phyloP scores from a whole-genome alignment of 208 protist species.

The Trypanosoma rangeli region DNA sequence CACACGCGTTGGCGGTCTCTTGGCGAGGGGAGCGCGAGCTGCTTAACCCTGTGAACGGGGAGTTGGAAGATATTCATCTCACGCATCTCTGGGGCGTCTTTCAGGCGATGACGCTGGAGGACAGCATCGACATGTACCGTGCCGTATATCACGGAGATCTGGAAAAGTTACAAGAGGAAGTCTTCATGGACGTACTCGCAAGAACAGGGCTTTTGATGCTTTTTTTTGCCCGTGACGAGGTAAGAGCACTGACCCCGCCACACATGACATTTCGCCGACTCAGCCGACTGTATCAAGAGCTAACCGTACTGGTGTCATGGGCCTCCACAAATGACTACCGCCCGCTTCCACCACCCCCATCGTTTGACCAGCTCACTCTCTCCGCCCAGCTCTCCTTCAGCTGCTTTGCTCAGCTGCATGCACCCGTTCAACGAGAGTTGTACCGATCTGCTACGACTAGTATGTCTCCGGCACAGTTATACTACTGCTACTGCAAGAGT shows the following conservation, averaged over 20 bases:
- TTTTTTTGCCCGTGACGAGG: conserved; percentile 82
- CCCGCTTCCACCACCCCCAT: not conserved
- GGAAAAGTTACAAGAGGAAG: conserved; percentile 28
- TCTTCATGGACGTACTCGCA: conserved; percentile 43
- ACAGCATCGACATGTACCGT: conserved; percentile 45
- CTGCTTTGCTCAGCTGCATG: conserved; percentile 30
- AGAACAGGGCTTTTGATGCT: conserved; percentile 70
- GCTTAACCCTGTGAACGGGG: conserved; percentile 32
- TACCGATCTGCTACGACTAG: not conserved
- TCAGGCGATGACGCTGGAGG: conserved; percentile 25
- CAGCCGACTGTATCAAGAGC: conserved; percentile 43
- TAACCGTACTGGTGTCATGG: conserved; percentile 7
- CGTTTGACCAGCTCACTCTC: conserved; percentile 20
- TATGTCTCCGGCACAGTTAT: conserved; percentile 20
- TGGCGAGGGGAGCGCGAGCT: conserved; percentile 4
- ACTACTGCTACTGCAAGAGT: conserved; percentile 14
- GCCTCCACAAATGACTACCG: not conserved
- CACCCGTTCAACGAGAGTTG: conserved; percentile 12
- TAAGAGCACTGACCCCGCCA: conserved; percentile 70
- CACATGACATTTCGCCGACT: conserved; percentile 54
- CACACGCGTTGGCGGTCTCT: not conserved
- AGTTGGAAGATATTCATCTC: conserved; percentile 74
- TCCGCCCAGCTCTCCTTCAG: conserved; percentile 22
- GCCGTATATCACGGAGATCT: conserved; percentile 27
- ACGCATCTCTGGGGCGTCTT: conserved; percentile 69